Base-by-base conservation (phyloP, 192 early-diverging fungal genomes). In the Diversispora epigaea region DNA sequence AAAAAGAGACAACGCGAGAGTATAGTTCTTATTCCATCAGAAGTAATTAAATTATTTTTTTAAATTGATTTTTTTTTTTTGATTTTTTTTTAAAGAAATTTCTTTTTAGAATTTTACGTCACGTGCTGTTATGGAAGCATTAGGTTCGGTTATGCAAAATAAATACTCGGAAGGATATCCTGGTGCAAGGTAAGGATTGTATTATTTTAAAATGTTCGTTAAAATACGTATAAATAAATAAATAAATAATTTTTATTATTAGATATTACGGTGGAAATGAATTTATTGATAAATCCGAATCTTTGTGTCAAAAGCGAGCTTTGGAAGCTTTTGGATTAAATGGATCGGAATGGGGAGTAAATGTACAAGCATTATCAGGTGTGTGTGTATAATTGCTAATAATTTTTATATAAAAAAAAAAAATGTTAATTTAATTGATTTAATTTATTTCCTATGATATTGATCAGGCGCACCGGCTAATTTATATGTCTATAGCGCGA, bases 221-320 rank as follows among this genome's bases (percentile, higher is more conserved):
- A 32, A 32, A 32, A 32, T 32, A 32, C 25, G 25, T 2, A 32
- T 32, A 32, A 32, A 32, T 32, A 32, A 32, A 32, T 32, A 32
- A 2, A 32, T n/a, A n/a, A n/a, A n/a, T 25, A 17, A 21, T 45
- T 25, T 40, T 40, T 75, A 25, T 41, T 72, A n/a, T 58, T 76
- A 89, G 91, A 78, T 99, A 99, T 88, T 99, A 99, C 84, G 98
- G 98, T 73, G 98, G 98, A 76, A 99, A 99, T 84, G 94, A 98
- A 84, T 95, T 87, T 77, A 99, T 99, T 76, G 98, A 99, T 85
- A 84, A 89, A 87, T 92, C 96, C 45, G 98, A 99, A 83, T 78
- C 77, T 49, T 87, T 98, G 22, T 99, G 98, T 85, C 96, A 96
- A 82, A 85, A 93, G 80, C 91, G 98, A 58, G 98, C 98, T 17